A percentile compares a stretch with the other conserved stretches of the same genome.
Evolutionary conservation across 768 basidiomycete genomes (phyloP).

Genomic region (Cystoderma amianthinum): DNA sequence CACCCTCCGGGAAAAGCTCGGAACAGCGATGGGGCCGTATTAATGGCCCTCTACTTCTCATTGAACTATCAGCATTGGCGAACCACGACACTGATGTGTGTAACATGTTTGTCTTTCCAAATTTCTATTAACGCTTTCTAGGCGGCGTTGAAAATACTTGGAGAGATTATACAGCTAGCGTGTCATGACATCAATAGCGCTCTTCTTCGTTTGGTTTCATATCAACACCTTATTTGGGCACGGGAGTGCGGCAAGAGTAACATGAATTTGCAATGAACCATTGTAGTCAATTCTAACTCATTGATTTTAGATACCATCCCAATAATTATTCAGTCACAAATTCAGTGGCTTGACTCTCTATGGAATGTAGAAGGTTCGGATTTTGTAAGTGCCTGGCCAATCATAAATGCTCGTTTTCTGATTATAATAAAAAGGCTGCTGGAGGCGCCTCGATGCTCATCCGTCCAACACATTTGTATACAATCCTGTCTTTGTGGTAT

Average conservation of each 20-base stretch:
- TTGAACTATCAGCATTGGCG: neutral
- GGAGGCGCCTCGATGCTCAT: slow-evolving; percentile 36
- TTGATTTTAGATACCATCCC: neutral
- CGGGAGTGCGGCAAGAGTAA: slow-evolving; percentile 32
- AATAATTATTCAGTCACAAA: slow-evolving; percentile 25
- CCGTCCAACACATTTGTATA: slow-evolving; percentile 32
- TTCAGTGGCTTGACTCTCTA: slow-evolving; percentile 44
- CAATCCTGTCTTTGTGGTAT: slow-evolving; percentile 33
- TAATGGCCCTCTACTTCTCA: neutral
- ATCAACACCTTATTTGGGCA: slow-evolving; percentile 55
- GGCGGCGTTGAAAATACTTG: neutral
- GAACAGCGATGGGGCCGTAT: neutral
- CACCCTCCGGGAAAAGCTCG: neutral
- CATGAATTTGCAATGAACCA: slow-evolving; percentile 8
- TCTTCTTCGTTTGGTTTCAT: slow-evolving; percentile 39
- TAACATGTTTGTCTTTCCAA: no score
- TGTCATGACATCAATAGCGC: slow-evolving; percentile 22
- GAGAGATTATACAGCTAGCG: slow-evolving; percentile 28
- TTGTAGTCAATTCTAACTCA: neutral
- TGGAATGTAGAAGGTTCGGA: slow-evolving; percentile 26
- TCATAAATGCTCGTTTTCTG: slow-evolving; percentile 5
- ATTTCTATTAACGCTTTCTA: no score
- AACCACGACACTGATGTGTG: no score
- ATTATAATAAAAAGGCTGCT: slow-evolving; percentile 10
- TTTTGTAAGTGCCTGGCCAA: slow-evolving; percentile 14